phyloP scores from a whole-genome alignment of 176 grass and related monocot species.

The Musa schizocarpa region DNA sequence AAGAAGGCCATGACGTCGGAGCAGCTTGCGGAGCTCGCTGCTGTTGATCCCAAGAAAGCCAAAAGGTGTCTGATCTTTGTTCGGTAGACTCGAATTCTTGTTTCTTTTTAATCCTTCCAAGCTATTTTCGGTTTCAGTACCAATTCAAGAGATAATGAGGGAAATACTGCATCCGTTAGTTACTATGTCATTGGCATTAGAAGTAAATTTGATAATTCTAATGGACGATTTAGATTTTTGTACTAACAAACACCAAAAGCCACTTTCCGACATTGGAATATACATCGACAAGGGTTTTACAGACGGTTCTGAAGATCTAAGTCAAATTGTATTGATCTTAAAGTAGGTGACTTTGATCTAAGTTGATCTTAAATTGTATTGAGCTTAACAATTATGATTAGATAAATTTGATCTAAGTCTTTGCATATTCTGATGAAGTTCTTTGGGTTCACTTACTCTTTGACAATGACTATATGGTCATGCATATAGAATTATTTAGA shows the following conservation, averaged over 20 bases:
- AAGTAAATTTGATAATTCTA: no score
- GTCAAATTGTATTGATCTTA: not conserved
- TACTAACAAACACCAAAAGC: not conserved
- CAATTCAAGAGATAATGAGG: not conserved
- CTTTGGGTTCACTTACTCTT: not conserved
- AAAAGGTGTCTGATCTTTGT: slow-evolving; percentile 48
- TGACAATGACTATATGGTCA: not conserved
- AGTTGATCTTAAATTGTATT: no score
- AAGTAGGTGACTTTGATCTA: no score
- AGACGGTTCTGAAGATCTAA: not conserved
- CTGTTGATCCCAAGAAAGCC: slow-evolving; percentile 88
- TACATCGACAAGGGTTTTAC: not conserved
- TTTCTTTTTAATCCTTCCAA: no score
- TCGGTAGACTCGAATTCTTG: no score
- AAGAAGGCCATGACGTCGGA: slow-evolving; percentile 95
- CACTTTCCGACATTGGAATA: not conserved
- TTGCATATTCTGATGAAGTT: not conserved
- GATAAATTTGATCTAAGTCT: no score
- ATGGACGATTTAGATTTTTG: no score
- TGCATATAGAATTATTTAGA: not conserved
- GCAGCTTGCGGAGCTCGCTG: slow-evolving; percentile 73
- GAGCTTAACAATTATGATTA: no score
- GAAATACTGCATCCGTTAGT: not conserved
- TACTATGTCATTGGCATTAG: no score
- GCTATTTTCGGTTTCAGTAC: no score